Evolutionary conservation across 345 rosid species (phyloP).

Genomic region (Psidium friedrichsthalianum): DNA sequence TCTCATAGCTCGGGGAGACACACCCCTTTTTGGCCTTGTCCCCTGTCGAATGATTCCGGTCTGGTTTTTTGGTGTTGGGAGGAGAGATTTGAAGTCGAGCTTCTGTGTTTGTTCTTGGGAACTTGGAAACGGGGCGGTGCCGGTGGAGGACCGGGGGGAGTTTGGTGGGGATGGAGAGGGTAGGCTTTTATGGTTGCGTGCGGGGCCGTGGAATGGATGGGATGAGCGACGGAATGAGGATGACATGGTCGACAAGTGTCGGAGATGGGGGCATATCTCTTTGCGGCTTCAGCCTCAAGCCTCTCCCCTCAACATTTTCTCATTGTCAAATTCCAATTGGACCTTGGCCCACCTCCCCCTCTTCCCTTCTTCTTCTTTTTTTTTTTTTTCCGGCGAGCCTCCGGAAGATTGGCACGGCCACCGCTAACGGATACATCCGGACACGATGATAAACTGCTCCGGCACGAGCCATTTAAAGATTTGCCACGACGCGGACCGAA

Average conservation of each 20-base stretch:
- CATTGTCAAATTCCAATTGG: neutral
- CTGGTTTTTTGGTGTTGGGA: neutral
- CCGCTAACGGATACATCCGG: neutral
- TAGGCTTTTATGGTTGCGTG: slow-evolving; percentile 54
- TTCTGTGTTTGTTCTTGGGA: too few species aligned
- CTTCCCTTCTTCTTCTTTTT: too few species aligned
- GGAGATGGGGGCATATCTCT: slow-evolving; percentile 3
- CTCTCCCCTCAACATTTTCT: neutral
- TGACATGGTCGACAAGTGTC: slow-evolving; percentile 9
- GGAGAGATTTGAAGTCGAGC: neutral
- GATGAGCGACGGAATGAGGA: slow-evolving; percentile 10
- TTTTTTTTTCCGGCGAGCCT: neutral
- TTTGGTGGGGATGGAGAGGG: slow-evolving; percentile 27
- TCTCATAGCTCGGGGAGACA: slow-evolving; percentile 38
- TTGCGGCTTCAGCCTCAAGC: neutral
- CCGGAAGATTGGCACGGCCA: neutral
- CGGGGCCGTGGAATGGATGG: neutral
- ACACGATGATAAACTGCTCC: neutral
- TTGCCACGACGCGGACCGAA: rapidly evolving
- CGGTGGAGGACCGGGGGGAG: slow-evolving; percentile 15
- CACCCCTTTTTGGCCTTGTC: neutral
- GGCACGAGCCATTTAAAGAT: neutral
- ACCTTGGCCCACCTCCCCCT: neutral
- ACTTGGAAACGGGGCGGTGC: neutral
- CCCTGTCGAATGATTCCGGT: neutral